Conservation (phyloP, 23 red algal species). For the Gracilariopsis chorda region DNA sequence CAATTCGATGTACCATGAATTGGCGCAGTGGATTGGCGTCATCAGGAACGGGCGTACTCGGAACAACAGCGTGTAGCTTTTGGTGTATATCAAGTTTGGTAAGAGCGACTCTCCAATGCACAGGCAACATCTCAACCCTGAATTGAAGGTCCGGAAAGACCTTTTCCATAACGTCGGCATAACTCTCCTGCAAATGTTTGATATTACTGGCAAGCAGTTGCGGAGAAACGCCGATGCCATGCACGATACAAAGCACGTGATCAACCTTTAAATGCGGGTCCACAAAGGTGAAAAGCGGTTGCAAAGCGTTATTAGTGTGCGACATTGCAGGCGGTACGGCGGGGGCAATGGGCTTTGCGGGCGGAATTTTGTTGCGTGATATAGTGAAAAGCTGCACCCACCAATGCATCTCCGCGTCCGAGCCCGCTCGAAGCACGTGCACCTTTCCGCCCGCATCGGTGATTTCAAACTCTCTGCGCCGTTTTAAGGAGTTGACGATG, state of each 20-base stretch:
- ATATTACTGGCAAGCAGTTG: slow-evolving; percentile 44
- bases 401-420: slow-evolving; percentile 62
- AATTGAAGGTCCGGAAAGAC: slow-evolving; percentile 85
- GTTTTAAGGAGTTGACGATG: slow-evolving; percentile 42
- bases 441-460: slow-evolving; percentile 45
- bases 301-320: background rate
- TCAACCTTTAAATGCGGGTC: slow-evolving; percentile 63
- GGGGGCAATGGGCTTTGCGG: slow-evolving; percentile 47
- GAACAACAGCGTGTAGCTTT: slow-evolving; percentile 71
- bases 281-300: background rate
- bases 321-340: background rate
- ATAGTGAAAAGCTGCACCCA: slow-evolving; percentile 43
- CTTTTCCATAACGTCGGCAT: slow-evolving; percentile 65
- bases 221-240: slow-evolving; percentile 75
- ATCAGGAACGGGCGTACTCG: slow-evolving; percentile 23
- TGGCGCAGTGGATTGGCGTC: slow-evolving; percentile 69
- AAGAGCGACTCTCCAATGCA: slow-evolving; percentile 78
- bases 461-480: slow-evolving; percentile 68
- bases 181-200: slow-evolving; percentile 44
- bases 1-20: slow-evolving; percentile 77
- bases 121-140: slow-evolving; percentile 61
- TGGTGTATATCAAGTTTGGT: slow-evolving; percentile 60
- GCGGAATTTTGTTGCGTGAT: slow-evolving; percentile 81
- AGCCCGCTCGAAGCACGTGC: slow-evolving; percentile 55
- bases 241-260: slow-evolving; percentile 85